Conservation (phyloP, 139 green algal genomes). For the Micromonas pusilla region DNA sequence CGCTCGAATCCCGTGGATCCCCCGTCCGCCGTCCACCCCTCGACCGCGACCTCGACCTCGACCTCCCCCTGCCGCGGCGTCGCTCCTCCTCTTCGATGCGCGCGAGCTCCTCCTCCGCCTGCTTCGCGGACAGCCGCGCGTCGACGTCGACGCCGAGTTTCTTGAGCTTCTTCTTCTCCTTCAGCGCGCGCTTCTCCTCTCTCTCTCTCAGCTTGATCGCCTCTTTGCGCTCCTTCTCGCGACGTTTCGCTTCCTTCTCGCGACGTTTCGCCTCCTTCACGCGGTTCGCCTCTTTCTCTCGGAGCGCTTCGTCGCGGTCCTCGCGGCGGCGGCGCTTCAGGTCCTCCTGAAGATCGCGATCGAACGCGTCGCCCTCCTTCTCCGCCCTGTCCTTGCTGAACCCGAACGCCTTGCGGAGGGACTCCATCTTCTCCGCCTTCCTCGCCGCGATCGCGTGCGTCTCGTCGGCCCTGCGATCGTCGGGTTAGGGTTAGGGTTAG, state of each 20-base stretch:
- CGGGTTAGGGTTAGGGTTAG: too few species aligned
- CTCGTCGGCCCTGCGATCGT: constrained; percentile 37
- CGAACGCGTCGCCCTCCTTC: constrained; percentile 85
- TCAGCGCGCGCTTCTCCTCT: constrained; percentile 3
- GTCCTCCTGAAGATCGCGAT: constrained; percentile 62
- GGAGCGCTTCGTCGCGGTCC: constrained; percentile 27
- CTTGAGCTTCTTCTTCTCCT: constrained; percentile 23
- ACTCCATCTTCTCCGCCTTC: constrained; percentile 78
- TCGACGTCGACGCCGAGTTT: constrained; percentile 17
- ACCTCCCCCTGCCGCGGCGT: not conserved
- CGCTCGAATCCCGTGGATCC: not conserved
- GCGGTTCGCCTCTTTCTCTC: constrained; percentile 10
- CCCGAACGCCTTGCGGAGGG: constrained; percentile 56
- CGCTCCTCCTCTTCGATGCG: not conserved
- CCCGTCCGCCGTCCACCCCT: not conserved
- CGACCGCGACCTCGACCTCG: constrained; percentile 5
- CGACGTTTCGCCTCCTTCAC: constrained; percentile 25
- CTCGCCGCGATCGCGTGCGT: constrained; percentile 70
- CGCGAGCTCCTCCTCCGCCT: not conserved
- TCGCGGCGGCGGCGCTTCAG: constrained; percentile 48
- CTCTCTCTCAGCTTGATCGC: constrained; percentile 3
- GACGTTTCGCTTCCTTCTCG: constrained; percentile 35
- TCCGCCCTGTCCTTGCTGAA: constrained; percentile 43
- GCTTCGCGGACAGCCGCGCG: too few species aligned
- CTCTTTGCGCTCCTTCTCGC: constrained; percentile 26